phyloP scores from a whole-genome alignment of 345 rosid species.

The Salix arbutifolia region DNA sequence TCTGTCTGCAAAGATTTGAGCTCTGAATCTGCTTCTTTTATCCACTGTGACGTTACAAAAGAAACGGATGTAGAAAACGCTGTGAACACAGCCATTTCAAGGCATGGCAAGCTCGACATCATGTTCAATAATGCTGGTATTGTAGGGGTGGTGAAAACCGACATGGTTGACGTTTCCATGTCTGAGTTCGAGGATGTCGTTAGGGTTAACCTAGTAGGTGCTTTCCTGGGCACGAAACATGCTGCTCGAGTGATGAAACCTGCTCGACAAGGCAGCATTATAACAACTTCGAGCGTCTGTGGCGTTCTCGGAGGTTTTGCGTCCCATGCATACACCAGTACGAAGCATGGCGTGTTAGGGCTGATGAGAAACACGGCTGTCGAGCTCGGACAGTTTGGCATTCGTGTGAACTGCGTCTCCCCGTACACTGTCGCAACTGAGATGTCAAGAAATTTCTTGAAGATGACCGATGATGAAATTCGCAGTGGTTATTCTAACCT shows the following conservation, averaged over 20 bases:
- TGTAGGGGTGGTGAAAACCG: background rate
- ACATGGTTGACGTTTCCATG: background rate
- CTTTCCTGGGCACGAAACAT: constrained; percentile 13
- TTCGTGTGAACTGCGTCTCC: constrained; percentile 15
- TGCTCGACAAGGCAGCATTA: background rate
- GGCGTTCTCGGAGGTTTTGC: background rate
- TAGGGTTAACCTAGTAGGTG: constrained; percentile 9
- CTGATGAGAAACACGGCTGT: background rate
- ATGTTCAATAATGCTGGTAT: too few species aligned
- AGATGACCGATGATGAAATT: constrained; percentile 6
- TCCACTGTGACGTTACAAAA: too few species aligned
- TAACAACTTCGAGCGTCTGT: constrained; percentile 1
- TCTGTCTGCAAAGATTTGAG: too few species aligned
- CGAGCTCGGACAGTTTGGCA: constrained; percentile 13
- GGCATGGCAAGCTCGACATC: too few species aligned
- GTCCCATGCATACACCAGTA: background rate
- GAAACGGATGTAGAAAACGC: too few species aligned
- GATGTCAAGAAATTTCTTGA: constrained; percentile 4
- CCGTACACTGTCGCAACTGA: background rate
- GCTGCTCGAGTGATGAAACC: constrained; percentile 14
- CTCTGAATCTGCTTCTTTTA: too few species aligned
- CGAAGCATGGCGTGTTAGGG: constrained; percentile 11
- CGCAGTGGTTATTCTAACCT: constrained; percentile 1
- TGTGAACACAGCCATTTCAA: too few species aligned
- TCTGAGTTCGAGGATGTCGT: background rate